Evolutionary conservation across 768 basidiomycete species (phyloP), one percentile per base, ranked within the genome.

Genomic region (Rhodotorula graminis): DNA sequence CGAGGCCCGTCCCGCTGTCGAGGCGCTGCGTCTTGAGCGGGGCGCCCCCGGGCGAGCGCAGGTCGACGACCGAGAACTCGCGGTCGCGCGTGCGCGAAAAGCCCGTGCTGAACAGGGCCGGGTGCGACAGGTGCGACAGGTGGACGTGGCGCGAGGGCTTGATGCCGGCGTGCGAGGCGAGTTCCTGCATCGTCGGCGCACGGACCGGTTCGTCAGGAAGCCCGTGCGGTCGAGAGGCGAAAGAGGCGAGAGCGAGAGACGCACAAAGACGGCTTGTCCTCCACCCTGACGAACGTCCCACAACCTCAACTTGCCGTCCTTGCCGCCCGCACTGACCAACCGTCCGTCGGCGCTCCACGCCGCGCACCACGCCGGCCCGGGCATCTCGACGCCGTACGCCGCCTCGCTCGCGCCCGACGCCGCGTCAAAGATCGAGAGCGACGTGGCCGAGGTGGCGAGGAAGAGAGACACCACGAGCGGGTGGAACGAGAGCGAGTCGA

Each of bases 1-100:
- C 69, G 0, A 76, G 67, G 3, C 80, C 77, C 18, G 81, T 80
- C 53, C 76, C 78, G 40, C 79, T 80, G 65, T 83, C 82, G 61
- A 83, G 29, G 2, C 74, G 66, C 62, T 79, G 61, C 19, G 70
- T 70, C 66, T 74, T 75, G 65, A 75, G 37, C 9, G 77, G 27
- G 27, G 49, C 29, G 29, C 37, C n/a, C n/a, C n/a, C 9, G 21
- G 46, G 44, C 42, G 65, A 59, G 29, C 73, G 68, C 11, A 72
- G 33, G 62, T 78, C 76, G 50, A 80, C 75, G 27, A 82, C 64
- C 23, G 78, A 75, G 69, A 79, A 80, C 71, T 81, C 79, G 27
- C 82, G 71, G 55, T 80, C 80, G 27, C 82, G 74, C 3, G 79
- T 79, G 70, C 76, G 70, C 10, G 64, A 61, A 47, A 67, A 67